A percentile compares a stretch with the other conserved stretches of the same genome.
Conservation (phyloP, 75 land plant species). For the Cunninghamia lanceolata region DNA sequence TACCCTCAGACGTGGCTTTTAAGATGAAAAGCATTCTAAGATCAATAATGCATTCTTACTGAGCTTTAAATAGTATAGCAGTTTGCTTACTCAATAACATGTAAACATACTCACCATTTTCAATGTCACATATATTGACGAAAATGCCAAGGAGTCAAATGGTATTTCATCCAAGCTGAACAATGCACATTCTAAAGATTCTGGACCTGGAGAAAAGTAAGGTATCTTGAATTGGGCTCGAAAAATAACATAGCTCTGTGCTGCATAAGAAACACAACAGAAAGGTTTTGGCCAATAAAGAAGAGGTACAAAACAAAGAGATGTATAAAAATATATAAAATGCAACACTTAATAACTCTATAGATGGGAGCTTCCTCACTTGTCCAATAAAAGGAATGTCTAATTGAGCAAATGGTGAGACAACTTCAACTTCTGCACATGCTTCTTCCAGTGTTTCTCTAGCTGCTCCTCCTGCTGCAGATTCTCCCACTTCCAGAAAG, state of each 20-base stretch:
- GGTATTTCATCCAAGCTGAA: constrained; percentile 85
- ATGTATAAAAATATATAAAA: neutral
- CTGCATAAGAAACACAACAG: constrained; percentile 33
- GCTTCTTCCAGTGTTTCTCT: constrained; percentile 97
- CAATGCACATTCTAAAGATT: constrained; percentile 82
- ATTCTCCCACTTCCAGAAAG: constrained; percentile 94
- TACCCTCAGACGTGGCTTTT: neutral
- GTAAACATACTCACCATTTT: constrained; percentile 49
- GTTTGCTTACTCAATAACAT: neutral
- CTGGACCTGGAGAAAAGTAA: constrained; percentile 89
- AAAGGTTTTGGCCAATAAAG: neutral
- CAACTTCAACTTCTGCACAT: constrained; percentile 78
- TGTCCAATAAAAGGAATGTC: constrained; percentile 96
- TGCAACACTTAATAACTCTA: neutral
- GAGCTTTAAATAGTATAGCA: neutral
- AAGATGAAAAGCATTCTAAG: neutral
- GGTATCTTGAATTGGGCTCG: constrained; percentile 80
- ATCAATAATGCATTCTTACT: neutral
- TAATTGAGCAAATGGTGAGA: constrained; percentile 94
- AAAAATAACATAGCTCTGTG: constrained; percentile 95
- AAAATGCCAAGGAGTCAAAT: constrained; percentile 86
- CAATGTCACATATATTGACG: constrained; percentile 81
- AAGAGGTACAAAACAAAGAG: neutral
- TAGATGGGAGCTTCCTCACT: constrained; percentile 31
- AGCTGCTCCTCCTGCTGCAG: constrained; percentile 87